Evolutionary conservation across 163 green algal genomes (phyloP), one percentile per base, ranked within the genome.

Genomic region (Scenedesmus sp.): DNA sequence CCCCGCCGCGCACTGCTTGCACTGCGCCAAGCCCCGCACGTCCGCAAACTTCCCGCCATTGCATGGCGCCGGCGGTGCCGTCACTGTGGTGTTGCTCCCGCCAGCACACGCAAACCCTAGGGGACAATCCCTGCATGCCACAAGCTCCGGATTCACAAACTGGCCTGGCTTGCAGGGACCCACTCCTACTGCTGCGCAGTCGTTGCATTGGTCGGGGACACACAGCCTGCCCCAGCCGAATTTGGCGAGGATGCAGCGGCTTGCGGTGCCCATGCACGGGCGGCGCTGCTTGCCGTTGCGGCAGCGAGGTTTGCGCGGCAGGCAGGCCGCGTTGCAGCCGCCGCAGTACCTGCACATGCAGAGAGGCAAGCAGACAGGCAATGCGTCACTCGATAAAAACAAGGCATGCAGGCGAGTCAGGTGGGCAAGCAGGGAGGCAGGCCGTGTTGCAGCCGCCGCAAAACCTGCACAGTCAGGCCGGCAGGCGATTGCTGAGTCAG

Each of bases 131-230:
- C 10, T 12, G 52, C 86, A 90, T 15, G 23, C 62, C 6, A 26
- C 23, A 15, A 46, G n/a, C 56, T 86, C 87, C 1, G 16, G 2
- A 23, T 91, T 84, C 54, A 91, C 54, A 46, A 52, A 91, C 7
- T 55, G 23, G 13, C 87, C 87, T 2, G 73, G 18, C 20, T 55
- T 82, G 56, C 87, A 91, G 16, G 87, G 87, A 62, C 54, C 54
- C 18, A 91, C 67, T 20, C 56, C 60, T 0, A 4, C 3, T 57
- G 87, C 73, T 2, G 70, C 73, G 73, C 87, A 91, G 26, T 85
- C 23, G n/a, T 86, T 86, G 73, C 87, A 91, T 56, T 85, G 70
- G 20, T 91, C 73, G 7, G 87, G 87, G 3, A 91, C 73, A 13
- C 87, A 91, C 2, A n/a, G 74, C 15, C 23, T 16, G n/a, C 73